Conservation (phyloP, 768 basidiomycete species). For the Tephrocybe sp. region DNA sequence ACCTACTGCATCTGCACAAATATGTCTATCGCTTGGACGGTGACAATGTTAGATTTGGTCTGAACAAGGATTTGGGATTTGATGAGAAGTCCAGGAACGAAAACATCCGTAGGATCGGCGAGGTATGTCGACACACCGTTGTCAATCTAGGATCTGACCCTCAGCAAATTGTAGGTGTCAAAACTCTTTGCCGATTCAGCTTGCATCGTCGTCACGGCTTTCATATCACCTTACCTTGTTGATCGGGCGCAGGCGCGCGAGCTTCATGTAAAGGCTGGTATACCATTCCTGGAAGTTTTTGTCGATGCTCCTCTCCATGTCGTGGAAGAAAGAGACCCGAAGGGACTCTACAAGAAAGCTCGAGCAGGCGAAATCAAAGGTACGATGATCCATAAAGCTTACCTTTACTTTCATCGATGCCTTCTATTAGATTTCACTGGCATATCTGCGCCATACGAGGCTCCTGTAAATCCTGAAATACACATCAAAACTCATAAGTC, state of each 20-base stretch:
- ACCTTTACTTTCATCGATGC: neutral
- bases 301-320: constrained; percentile 89
- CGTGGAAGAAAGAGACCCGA: constrained; percentile 93
- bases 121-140: constrained; percentile 50
- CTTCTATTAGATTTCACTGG: constrained; percentile 88
- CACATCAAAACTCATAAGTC: constrained; percentile 88
- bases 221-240: constrained; percentile 95
- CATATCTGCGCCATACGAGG: constrained; percentile 95
- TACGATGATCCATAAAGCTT: constrained; percentile 27
- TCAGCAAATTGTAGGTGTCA: constrained; percentile 73
- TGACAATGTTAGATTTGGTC: constrained; percentile 92
- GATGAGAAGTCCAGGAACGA: constrained; percentile 90
- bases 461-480: constrained; percentile 82
- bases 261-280: constrained; percentile 69
- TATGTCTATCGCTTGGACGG: constrained; percentile 94
- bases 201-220: constrained; percentile 88
- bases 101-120: constrained; percentile 96
- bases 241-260: constrained; percentile 84
- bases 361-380: constrained; percentile 95
- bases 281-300: constrained; percentile 93
- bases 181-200: constrained; percentile 91
- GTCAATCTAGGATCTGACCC: neutral
- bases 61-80: constrained; percentile 97
- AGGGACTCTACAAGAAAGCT: constrained; percentile 97
- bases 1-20: constrained; percentile 82